phyloP scores from a whole-genome alignment of 73 alveolate genomes.

The Diophrys appendiculata region DNA sequence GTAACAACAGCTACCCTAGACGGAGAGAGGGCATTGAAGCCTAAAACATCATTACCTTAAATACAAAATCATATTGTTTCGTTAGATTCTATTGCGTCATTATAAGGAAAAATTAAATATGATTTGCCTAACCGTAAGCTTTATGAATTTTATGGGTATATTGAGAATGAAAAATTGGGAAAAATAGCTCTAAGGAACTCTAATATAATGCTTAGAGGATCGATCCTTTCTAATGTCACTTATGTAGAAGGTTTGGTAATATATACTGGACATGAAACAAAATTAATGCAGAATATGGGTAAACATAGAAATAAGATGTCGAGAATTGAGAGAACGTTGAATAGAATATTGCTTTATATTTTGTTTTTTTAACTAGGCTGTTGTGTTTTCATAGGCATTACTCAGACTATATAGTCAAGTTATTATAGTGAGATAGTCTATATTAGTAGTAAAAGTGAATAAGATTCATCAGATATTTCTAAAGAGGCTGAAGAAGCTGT shows the following conservation, averaged over 20 bases:
- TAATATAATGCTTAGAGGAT: conserved; percentile 83
- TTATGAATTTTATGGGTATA: conserved; percentile 18
- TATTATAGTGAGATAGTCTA: neutral
- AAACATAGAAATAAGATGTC: conserved; percentile 64
- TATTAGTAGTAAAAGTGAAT: neutral
- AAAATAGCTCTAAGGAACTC: conserved; percentile 48
- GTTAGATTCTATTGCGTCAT: too few species aligned
- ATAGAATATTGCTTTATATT: conserved; percentile 39
- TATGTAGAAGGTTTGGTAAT: conserved; percentile 87
- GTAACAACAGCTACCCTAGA: conserved; percentile 95
- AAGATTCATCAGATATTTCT: neutral
- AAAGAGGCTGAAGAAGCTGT: neutral
- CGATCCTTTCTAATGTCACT: conserved; percentile 81
- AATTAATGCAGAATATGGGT: conserved; percentile 88
- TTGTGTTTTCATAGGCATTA: conserved; percentile 10
- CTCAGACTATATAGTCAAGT: neutral
- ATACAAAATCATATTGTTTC: conserved; percentile 71
- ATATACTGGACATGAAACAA: conserved; percentile 94
- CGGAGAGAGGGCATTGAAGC: conserved; percentile 95
- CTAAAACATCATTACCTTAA: conserved; percentile 61
- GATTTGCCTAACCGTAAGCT: neutral
- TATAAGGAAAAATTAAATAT: too few species aligned
- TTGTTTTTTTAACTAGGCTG: conserved; percentile 38
- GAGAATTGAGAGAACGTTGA: conserved; percentile 50
- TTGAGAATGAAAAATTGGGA: conserved; percentile 36